These are phyloP conservation scores for Elsinoe necatrix DNA, from an alignment of 2,329 filamentous ascomycete species.

Conservation along the genomic window DNA sequence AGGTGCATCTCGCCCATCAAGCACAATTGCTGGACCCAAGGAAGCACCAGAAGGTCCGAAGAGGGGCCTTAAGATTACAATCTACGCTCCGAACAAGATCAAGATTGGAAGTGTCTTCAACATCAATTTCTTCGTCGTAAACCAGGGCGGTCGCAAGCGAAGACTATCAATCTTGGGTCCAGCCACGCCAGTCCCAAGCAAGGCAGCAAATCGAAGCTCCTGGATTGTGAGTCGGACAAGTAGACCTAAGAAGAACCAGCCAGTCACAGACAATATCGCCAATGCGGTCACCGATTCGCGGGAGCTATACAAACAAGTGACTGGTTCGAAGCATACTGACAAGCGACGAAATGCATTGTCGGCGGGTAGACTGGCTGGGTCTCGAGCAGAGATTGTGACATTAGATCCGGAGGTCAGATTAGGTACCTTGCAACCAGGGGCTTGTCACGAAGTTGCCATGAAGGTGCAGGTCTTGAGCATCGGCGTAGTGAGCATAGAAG, in stretches of 20 bases:
- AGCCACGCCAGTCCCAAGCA: not conserved
- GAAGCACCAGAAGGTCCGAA: not conserved
- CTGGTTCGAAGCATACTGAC: not conserved
- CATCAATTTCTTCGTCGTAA: constrained; percentile 7
- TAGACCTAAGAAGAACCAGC: not conserved
- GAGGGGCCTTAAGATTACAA: constrained; percentile 3
- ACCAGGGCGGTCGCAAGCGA: not conserved
- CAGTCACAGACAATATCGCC: not conserved
- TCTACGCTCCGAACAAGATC: constrained; percentile 4
- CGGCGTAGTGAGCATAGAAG: constrained; percentile 10
- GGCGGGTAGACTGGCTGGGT: not conserved
- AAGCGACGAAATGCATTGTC: not conserved
- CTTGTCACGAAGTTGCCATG: constrained; percentile 4
- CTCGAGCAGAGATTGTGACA: constrained; percentile 1
- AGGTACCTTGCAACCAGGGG: constrained; percentile 2
- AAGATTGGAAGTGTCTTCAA: not conserved
- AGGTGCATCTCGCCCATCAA: not conserved
- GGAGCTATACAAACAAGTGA: not conserved
- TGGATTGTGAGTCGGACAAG: not conserved
- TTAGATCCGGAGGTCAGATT: constrained; percentile 3
- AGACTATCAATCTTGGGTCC: constrained; percentile 7
- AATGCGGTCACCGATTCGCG: not conserved
- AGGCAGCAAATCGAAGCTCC: not conserved
- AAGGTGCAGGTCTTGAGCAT: not conserved
- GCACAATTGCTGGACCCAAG: not conserved